Conservation (phyloP, 1,139 yeast species). For the Zygosaccharomyces pseudobailii region DNA sequence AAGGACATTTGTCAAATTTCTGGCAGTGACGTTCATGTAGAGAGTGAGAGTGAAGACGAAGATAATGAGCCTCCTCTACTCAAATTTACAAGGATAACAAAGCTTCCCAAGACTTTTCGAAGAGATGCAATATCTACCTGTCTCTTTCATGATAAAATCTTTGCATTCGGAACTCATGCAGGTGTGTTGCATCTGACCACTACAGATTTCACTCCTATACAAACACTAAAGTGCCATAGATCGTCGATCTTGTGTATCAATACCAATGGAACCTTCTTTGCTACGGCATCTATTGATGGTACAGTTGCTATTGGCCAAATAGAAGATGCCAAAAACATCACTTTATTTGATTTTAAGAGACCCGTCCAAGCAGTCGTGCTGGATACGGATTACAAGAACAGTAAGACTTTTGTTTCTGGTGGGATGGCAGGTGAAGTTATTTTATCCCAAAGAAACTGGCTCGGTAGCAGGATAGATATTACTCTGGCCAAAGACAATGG, state of each 20-base stretch:
- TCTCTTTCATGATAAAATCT: slow-evolving; percentile 52
- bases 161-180: slow-evolving; percentile 84
- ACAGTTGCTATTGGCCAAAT: slow-evolving; percentile 79
- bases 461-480: slow-evolving; percentile 72
- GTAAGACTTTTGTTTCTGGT: slow-evolving; percentile 72
- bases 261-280: slow-evolving; percentile 69
- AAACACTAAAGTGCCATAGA: slow-evolving; percentile 78
- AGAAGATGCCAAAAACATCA: slow-evolving; percentile 55
- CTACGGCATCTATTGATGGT: slow-evolving; percentile 91
- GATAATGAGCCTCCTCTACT: slow-evolving; percentile 69
- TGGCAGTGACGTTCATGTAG: slow-evolving; percentile 31
- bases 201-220: slow-evolving; percentile 52
- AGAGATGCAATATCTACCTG: slow-evolving; percentile 77
- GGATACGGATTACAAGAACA: slow-evolving; percentile 59
- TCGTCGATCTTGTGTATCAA: slow-evolving; percentile 74
- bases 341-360: slow-evolving; percentile 76
- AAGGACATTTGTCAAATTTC: slow-evolving; percentile 28
- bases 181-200: slow-evolving; percentile 70
- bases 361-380: slow-evolving; percentile 86
- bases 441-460: slow-evolving; percentile 76
- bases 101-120: slow-evolving; percentile 59
- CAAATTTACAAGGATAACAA: slow-evolving; percentile 63
- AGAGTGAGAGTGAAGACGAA: slow-evolving; percentile 38
- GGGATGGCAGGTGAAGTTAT: slow-evolving; percentile 87
- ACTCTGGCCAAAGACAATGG: slow-evolving; percentile 59